Base-by-base conservation (phyloP, 768 basidiomycete genomes). In the Tulasnella sp. region DNA sequence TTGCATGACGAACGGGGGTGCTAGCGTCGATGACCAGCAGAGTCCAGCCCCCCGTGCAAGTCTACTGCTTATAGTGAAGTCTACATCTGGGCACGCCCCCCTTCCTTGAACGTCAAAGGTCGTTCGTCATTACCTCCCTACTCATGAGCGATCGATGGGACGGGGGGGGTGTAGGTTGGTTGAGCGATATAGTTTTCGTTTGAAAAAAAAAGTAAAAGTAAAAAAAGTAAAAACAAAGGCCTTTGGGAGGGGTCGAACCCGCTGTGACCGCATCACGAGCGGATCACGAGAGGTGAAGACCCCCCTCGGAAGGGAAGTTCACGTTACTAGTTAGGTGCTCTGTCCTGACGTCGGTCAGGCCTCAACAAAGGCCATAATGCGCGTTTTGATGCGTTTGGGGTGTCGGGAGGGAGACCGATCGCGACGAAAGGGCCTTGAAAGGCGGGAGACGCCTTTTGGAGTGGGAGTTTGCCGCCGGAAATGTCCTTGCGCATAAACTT, bases 341-440 rank as follows among this genome's bases (percentile, higher is more conserved):
- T 19, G 58, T 62, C 24, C 8, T 62, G 8, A 24, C 56, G 31
- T 58, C 56, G 62, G 62, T 68, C 31, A 68, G 62, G 62, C 62
- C 62, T 68, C 62, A 68, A 68, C 62, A 68, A 68, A 68, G 62
- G 62, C 62, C 62, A 9, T 36, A 68, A n/a, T 52, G 52, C 52
- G 52, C 52, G 10, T 10, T 52, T 52, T 52, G 52, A 52, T 52
- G 52, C 24, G 52, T 5, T n/a, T n/a, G n/a, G n/a, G n/a, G 52
- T 44, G 52, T 52, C 52, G 52, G 52, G n/a, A 52, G 52, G 52
- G 52, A 5, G 62, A 10, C 27, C 27, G 27, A 58, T 58, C 56
- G 56, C 56, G 31, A 19, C 16, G 62, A 4, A 68, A 34, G 36
- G 62, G 62, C 62, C 62, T 68, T 7, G 6, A 58, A n/a, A 8